A percentile compares a stretch with the other conserved stretches of the same genome.
These are phyloP conservation scores for Kodamaea kaohsiungensis DNA, from an alignment of 805 yeast genomes.

Conservation along the genomic window DNA sequence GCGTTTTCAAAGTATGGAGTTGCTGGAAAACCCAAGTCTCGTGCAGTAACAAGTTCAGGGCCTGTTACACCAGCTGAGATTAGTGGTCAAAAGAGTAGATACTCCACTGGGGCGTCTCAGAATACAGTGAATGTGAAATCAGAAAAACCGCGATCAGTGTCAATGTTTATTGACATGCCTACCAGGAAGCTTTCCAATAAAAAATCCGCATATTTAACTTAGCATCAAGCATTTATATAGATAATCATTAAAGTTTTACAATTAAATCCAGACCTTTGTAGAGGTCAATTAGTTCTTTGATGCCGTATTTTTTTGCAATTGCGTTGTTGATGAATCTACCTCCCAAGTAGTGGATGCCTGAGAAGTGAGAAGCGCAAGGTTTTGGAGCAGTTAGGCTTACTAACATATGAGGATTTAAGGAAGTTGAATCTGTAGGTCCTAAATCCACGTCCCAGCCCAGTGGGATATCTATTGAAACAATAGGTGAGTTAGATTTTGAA, in stretches of 20 bases:
- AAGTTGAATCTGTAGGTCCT: constrained; percentile 59
- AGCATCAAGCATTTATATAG: neutral
- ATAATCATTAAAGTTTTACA: constrained; percentile 16
- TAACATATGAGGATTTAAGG: constrained; percentile 63
- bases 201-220: neutral
- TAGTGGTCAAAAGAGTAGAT: neutral
- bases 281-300: constrained; percentile 44
- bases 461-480: constrained; percentile 86
- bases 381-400: constrained; percentile 94
- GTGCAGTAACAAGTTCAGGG: neutral
- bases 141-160: neutral
- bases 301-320: constrained; percentile 72
- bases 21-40: constrained; percentile 1
- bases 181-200: neutral
- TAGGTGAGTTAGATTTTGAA: constrained; percentile 50
- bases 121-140: neutral
- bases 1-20: constrained; percentile 9
- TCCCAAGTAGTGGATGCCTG: constrained; percentile 69
- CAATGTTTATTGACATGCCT: neutral
- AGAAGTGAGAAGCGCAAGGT: constrained; percentile 66
- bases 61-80: neutral
- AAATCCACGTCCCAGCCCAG: constrained; percentile 96
- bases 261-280: constrained; percentile 38
- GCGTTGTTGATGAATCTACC: constrained; percentile 76
- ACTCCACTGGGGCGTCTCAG: neutral